phyloP scores from a whole-genome alignment of 805 yeast genomes.

The Candida krabiensis region DNA sequence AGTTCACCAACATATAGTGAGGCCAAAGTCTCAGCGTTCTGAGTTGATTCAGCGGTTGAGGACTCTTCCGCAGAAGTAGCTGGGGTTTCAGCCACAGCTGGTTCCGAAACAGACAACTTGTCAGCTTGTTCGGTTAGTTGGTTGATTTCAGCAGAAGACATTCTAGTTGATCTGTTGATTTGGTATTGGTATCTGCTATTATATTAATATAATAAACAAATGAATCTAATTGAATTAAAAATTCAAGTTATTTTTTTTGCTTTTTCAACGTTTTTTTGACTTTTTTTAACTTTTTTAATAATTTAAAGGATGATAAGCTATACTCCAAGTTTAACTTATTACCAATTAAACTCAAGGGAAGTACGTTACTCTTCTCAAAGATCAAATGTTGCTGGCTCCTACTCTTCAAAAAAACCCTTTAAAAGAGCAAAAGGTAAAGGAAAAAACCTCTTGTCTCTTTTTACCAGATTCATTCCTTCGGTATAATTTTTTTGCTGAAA shows the following conservation, averaged over 20 bases:
- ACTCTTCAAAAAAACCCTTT: too few species aligned
- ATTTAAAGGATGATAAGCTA: slow-evolving; percentile 12
- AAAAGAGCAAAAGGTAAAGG: neutral
- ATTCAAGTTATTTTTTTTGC: slow-evolving; percentile 18
- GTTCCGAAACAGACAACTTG: slow-evolving; percentile 34
- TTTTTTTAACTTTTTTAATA: slow-evolving; percentile 19
- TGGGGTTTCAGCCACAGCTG: slow-evolving; percentile 30
- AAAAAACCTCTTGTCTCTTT: neutral
- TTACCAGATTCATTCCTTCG: too few species aligned
- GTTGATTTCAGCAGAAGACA: slow-evolving; percentile 36
- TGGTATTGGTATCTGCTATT: slow-evolving; percentile 19
- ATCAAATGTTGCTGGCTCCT: neutral
- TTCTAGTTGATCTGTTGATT: slow-evolving; percentile 8
- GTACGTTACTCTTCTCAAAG: neutral
- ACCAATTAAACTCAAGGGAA: neutral
- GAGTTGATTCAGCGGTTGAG: slow-evolving; percentile 34
- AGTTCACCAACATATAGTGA: slow-evolving; percentile 98
- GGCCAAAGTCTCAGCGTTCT: slow-evolving; percentile 62
- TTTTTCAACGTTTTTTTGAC: slow-evolving; percentile 20
- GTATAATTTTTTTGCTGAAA: too few species aligned
- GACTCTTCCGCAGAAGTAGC: slow-evolving; percentile 34
- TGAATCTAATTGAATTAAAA: slow-evolving; percentile 8
- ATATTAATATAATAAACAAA: slow-evolving; percentile 15
- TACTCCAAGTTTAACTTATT: slow-evolving; percentile 16
- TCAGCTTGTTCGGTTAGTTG: slow-evolving; percentile 35